Conservation (phyloP, 805 yeast species). For the Metschnikowia koreensis region DNA sequence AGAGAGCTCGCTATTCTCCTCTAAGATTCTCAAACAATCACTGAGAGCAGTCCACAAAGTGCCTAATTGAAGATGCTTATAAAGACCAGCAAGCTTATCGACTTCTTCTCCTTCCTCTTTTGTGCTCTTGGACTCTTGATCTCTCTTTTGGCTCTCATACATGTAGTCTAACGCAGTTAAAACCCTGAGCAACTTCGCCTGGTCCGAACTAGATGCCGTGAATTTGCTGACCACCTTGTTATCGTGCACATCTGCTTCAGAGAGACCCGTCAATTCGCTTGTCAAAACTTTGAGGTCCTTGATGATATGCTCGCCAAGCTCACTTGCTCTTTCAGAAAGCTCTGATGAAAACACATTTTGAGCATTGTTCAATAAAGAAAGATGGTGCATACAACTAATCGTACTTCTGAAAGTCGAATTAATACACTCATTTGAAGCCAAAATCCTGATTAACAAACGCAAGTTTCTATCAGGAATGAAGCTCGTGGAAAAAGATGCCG, state of each 20-base stretch:
- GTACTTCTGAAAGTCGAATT: constrained; percentile 83
- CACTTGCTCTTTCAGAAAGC: constrained; percentile 61
- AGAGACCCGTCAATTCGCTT: constrained; percentile 36
- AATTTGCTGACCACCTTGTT: constrained; percentile 61
- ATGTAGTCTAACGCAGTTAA: constrained; percentile 85
- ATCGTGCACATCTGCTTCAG: constrained; percentile 33
- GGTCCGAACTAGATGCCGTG: constrained; percentile 79
- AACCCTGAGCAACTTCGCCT: constrained; percentile 81
- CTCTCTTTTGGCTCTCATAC: constrained; percentile 44
- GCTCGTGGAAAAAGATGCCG: constrained; percentile 43
- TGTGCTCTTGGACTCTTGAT: constrained; percentile 17
- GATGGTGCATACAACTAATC: constrained; percentile 73
- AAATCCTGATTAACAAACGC: constrained; percentile 59
- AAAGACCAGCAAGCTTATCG: constrained; percentile 56
- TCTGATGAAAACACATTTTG: constrained; percentile 65
- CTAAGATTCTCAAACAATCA: constrained; percentile 63
- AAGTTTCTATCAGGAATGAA: constrained; percentile 60
- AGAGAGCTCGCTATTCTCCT: constrained; percentile 49
- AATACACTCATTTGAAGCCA: constrained; percentile 81
- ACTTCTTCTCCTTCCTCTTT: constrained; percentile 24
- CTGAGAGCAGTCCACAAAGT: constrained; percentile 83
- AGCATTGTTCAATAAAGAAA: constrained; percentile 61
- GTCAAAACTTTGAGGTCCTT: constrained; percentile 53
- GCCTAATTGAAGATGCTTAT: constrained; percentile 67
- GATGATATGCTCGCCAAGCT: constrained; percentile 53